These are phyloP conservation scores for Paramyrothecium roridum DNA, from an alignment of 2,329 filamentous ascomycete species.

Conservation along the genomic window DNA sequence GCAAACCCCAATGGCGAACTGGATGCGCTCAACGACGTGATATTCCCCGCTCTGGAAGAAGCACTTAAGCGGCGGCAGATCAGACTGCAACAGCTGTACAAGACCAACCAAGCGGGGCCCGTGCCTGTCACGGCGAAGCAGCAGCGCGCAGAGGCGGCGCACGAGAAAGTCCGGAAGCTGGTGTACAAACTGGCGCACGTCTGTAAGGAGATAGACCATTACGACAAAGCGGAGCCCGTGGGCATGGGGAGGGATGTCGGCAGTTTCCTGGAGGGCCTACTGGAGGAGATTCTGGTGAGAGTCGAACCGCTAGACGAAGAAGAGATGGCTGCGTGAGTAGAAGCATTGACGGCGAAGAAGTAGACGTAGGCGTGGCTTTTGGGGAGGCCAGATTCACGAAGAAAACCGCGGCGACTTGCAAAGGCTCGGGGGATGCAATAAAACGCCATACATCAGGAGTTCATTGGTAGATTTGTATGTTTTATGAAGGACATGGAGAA, in stretches of 20 bases:
- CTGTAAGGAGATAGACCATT: constrained; percentile 86
- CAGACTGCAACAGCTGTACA: constrained; percentile 52
- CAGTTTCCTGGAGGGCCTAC: constrained; percentile 83
- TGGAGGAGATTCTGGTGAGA: constrained; percentile 90
- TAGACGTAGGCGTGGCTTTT: not conserved
- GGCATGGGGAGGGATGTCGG: constrained; percentile 91
- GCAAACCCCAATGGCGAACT: constrained; percentile 64
- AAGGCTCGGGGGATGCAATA: not conserved
- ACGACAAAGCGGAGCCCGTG: constrained; percentile 81
- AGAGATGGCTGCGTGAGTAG: constrained; percentile 30
- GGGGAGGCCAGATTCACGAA: not conserved
- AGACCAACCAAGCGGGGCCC: constrained; percentile 28
- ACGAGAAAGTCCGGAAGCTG: constrained; percentile 77
- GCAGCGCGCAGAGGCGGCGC: constrained; percentile 66
- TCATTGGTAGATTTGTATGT: constrained; percentile 1
- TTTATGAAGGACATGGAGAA: not conserved
- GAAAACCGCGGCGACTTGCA: not conserved
- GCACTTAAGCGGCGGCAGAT: constrained; percentile 78
- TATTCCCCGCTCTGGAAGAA: constrained; percentile 88
- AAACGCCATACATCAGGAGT: not conserved
- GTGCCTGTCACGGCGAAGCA: constrained; percentile 56
- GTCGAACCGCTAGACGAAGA: constrained; percentile 84
- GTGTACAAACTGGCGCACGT: constrained; percentile 79
- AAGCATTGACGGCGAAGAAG: not conserved
- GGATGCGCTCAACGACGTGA: constrained; percentile 85